These are phyloP conservation scores for Clarireedia homoeocarpa DNA, from an alignment of 2,329 filamentous ascomycete species.

Conservation along the genomic window DNA sequence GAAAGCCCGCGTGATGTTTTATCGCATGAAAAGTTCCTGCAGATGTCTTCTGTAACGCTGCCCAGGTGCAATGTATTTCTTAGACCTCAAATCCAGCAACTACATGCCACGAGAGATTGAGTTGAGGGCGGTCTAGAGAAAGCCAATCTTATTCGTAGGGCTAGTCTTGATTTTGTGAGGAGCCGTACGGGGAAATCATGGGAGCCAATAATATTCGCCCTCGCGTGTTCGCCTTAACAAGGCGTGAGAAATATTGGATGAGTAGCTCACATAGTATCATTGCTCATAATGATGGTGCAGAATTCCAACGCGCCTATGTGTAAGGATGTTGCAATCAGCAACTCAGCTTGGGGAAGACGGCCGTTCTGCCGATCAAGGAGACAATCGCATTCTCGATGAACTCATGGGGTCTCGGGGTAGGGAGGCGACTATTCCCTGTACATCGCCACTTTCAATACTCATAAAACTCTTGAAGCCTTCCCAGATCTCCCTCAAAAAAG, in stretches of 20 bases:
- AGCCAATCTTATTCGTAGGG: slow-evolving; percentile 5
- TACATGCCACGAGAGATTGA: slow-evolving; percentile 8
- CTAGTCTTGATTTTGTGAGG: background rate
- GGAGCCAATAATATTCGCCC: slow-evolving; percentile 2
- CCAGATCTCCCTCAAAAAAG: background rate
- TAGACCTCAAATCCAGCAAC: slow-evolving; percentile 2
- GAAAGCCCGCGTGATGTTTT: slow-evolving; percentile 6
- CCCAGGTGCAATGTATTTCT: slow-evolving; percentile 3
- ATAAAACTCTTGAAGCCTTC: background rate
- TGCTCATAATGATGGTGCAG: background rate
- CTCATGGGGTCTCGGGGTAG: background rate
- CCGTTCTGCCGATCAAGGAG: background rate
- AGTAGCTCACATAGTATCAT: background rate
- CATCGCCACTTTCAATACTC: background rate
- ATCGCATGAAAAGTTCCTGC: slow-evolving; percentile 6
- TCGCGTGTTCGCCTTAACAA: slow-evolving; percentile 8
- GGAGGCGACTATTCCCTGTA: background rate
- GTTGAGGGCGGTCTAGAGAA: background rate
- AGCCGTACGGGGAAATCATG: background rate
- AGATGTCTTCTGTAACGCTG: slow-evolving; percentile 6
- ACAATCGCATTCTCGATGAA: slow-evolving; percentile 1
- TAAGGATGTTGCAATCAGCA: background rate
- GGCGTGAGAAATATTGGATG: slow-evolving; percentile 6
- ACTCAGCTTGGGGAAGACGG: background rate
- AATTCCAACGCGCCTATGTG: slow-evolving; percentile 3